Conservation (phyloP, 2,329 filamentous ascomycete genomes). For the Parastagonospora avenae region DNA sequence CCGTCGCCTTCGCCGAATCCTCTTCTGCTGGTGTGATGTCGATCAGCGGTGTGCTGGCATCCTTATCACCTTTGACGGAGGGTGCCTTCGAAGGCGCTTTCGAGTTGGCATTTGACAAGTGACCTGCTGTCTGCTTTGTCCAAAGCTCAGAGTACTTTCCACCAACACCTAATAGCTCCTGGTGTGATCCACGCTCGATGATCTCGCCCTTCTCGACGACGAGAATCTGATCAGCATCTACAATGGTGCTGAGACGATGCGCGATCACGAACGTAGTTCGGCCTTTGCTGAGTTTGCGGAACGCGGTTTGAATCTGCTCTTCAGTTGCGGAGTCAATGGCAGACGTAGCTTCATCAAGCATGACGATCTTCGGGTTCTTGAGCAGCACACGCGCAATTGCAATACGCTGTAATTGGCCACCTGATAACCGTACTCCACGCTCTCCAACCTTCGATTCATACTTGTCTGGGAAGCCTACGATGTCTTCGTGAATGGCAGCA, state of each 20-base stretch:
- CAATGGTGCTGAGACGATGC: conserved; percentile 84
- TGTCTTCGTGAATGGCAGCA: conserved; percentile 69
- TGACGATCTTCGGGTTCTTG: conserved; percentile 79
- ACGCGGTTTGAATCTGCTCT: conserved; percentile 68
- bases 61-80: conserved; percentile 16
- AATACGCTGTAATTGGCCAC: conserved; percentile 69
- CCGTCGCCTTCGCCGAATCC: conserved; percentile 20
- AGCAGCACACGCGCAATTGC: conserved; percentile 76
- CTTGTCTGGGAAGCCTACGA: conserved; percentile 59
- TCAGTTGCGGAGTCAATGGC: conserved; percentile 79
- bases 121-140: conserved; percentile 72
- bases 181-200: conserved; percentile 77
- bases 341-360: conserved; percentile 87
- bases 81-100: conserved; percentile 22
- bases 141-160: conserved; percentile 86
- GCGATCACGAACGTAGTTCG: conserved; percentile 72
- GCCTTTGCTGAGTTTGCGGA: conserved; percentile 62
- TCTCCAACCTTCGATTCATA: conserved; percentile 49
- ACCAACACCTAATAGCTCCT: conserved; percentile 70
- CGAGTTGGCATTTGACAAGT: conserved; percentile 21
- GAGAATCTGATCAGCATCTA: conserved; percentile 82
- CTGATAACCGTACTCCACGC: conserved; percentile 58
- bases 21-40: conserved; percentile 32
- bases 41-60: conserved; percentile 17
- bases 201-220: conserved; percentile 79